A percentile compares a stretch with the other conserved stretches of the same genome.
Evolutionary conservation across 225 moss, liverwort and hornwort species (phyloP).

Genomic region (Sphagnum tenellum): DNA sequence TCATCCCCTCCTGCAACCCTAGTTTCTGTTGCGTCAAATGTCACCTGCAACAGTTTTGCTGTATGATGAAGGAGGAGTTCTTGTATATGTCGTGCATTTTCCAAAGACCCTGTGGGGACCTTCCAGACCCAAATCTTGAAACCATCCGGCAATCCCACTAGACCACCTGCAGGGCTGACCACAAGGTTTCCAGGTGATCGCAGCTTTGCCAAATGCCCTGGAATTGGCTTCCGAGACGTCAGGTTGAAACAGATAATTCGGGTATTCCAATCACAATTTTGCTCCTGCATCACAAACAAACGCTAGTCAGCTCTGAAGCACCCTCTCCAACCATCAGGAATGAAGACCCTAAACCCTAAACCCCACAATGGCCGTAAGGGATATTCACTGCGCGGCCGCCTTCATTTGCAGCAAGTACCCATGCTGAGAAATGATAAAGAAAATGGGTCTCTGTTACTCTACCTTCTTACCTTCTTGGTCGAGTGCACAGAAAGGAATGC

Average conservation of each 20-base stretch:
- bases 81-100: conserved; percentile 11
- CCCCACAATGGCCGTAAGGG: too few relatives aligned
- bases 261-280: conserved; percentile 11
- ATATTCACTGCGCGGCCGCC: too few relatives aligned
- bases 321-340: not conserved
- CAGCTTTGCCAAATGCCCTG: conserved; percentile 57
- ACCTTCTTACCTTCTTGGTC: conserved; percentile 24
- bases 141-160: conserved; percentile 60
- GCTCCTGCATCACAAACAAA: conserved; percentile 6
- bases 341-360: too few relatives aligned
- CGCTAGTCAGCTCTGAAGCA: too few relatives aligned
- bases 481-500: conserved; percentile 60
- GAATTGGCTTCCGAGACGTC: conserved; percentile 27
- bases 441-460: too few relatives aligned
- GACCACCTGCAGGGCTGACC: conserved; percentile 50
- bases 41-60: conserved; percentile 23
- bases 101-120: conserved; percentile 25
- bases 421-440: too few relatives aligned
- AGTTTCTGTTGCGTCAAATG: conserved; percentile 66
- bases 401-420: too few relatives aligned
- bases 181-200: conserved; percentile 20
- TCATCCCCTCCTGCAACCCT: conserved; percentile 68
- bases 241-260: conserved; percentile 53
- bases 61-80: conserved; percentile 55
- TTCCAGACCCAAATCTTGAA: conserved; percentile 67